Evolutionary conservation across 306 rosid genomes (phyloP), one percentile per base, ranked within the genome.

Genomic region (Prunus dulcis): DNA sequence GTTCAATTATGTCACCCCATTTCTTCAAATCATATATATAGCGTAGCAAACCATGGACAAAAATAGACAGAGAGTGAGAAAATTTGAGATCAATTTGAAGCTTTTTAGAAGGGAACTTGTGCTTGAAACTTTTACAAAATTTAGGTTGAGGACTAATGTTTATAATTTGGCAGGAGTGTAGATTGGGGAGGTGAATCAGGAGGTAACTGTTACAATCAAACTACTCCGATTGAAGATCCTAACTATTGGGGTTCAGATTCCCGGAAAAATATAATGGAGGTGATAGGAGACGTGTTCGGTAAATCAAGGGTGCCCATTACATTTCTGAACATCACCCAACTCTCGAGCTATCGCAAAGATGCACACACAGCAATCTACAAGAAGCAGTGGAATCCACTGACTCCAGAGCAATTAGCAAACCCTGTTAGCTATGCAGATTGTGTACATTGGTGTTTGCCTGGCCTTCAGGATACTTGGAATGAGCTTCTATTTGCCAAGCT

Each of bases 381-480:
- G 93, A 92, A 89, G 84, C 99, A 96, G 53, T 96, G 99, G 99
- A 86, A 25, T 22, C 93, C 96, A 56, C 53, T 96, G 66, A 96
- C 91, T 14, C 84, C 91, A 6, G 88, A 86, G 77, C 98, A 96
- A 69, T 47, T 91, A 46, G 97, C 97, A 12, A 91, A 92, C 80
- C 99, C 99, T 4, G 78, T 69, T 12, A 91, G 96, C 82, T 96
- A 96, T 27, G 98, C 99, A 1, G 99, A 96, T 78, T 96, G 99
- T 52, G 88, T 86, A 27, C 99, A 96, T 32, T 96, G 99, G 98
- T 96, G 99, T 80, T 72, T 96, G 82, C 99, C 99, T 75, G 99
- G 98, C 52, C 97, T 96, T 77, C 99, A 92, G 81, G 99, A 96
- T 74, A 95, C 95, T 69, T 96, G 99, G 99, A 96, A 96, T 76